A percentile compares a stretch with the other conserved stretches of the same genome.
phyloP scores from a whole-genome alignment of 169 alveolate genomes.

The Plasmodium vinckei region DNA sequence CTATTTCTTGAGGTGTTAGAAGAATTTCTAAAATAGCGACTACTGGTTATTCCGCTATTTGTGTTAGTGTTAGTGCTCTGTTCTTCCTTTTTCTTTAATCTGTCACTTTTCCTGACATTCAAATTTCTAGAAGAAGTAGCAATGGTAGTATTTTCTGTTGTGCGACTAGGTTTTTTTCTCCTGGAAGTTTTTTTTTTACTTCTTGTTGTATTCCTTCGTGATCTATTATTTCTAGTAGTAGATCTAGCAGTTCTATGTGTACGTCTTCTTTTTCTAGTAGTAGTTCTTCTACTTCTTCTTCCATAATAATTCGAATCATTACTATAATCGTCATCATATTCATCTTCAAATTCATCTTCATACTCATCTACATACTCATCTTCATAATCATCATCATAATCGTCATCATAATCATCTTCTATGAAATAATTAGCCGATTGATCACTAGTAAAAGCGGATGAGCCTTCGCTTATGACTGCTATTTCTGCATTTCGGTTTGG shows the following conservation, averaged over 20 bases:
- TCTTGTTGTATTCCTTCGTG: conserved; percentile 14
- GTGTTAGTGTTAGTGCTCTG: conserved; percentile 2
- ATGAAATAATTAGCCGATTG: conserved; percentile 55
- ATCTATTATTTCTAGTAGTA: not conserved
- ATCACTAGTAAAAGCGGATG: conserved; percentile 60
- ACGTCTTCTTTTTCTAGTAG: conserved; percentile 17
- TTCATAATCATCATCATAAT: conserved; percentile 50
- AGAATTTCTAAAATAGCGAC: conserved; percentile 7
- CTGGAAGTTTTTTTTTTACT: conserved; percentile 26
- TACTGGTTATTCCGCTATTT: not conserved
- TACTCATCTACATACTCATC: conserved; percentile 32
- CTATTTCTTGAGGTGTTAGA: conserved; percentile 30
- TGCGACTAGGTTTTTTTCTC: conserved; percentile 11
- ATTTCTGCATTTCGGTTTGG: conserved; percentile 46
- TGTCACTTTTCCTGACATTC: conserved; percentile 58
- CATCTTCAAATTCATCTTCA: conserved; percentile 27
- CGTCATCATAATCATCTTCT: conserved; percentile 66
- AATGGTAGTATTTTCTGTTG: not conserved
- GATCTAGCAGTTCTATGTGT: not conserved
- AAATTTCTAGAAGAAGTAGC: not conserved
- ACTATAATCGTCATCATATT: conserved; percentile 19
- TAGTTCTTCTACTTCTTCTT: conserved; percentile 34
- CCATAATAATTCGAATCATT: conserved; percentile 13
- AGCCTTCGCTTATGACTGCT: conserved; percentile 54
- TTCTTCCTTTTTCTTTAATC: conserved; percentile 33